phyloP scores from a whole-genome alignment of 768 basidiomycete genomes.

The Cantharellus cinnabarinus region DNA sequence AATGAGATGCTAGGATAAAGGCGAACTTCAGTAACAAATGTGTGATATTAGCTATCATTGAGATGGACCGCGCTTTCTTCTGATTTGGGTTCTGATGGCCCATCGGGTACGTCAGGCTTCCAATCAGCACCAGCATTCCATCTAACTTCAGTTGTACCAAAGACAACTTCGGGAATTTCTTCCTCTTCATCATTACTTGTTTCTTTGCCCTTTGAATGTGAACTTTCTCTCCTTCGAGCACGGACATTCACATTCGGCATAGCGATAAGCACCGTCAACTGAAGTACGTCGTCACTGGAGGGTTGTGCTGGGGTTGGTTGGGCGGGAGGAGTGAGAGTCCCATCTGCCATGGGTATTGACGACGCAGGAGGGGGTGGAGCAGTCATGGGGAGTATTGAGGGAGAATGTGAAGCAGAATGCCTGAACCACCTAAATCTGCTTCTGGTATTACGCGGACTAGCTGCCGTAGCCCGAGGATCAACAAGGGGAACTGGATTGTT shows the following conservation, averaged over 20 bases:
- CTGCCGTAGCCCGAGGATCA: neutral
- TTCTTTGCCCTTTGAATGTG: constrained; percentile 1
- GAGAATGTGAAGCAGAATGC: neutral
- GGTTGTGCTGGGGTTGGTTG: neutral
- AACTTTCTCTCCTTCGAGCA: neutral
- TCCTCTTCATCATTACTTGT: constrained; percentile 2
- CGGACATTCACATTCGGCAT: constrained; percentile 4
- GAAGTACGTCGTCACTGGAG: neutral
- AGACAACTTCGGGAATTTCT: constrained; percentile 7
- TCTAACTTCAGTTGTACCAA: constrained; percentile 3
- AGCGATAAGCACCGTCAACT: constrained; percentile 7
- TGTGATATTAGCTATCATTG: neutral
- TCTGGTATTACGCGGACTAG: neutral
- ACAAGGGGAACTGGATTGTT: neutral
- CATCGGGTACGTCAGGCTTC: neutral
- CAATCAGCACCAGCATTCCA: neutral
- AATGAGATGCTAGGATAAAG: too few relatives aligned
- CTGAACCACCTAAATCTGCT: neutral
- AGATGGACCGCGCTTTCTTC: neutral
- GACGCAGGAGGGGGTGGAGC: neutral
- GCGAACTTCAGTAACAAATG: too few relatives aligned
- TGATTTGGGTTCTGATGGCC: neutral
- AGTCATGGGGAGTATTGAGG: neutral
- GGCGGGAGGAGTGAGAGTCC: neutral
- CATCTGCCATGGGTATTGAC: neutral